phyloP scores from a whole-genome alignment of 805 yeast genomes.

The Cyberlindnera xishuangbannaensis region DNA sequence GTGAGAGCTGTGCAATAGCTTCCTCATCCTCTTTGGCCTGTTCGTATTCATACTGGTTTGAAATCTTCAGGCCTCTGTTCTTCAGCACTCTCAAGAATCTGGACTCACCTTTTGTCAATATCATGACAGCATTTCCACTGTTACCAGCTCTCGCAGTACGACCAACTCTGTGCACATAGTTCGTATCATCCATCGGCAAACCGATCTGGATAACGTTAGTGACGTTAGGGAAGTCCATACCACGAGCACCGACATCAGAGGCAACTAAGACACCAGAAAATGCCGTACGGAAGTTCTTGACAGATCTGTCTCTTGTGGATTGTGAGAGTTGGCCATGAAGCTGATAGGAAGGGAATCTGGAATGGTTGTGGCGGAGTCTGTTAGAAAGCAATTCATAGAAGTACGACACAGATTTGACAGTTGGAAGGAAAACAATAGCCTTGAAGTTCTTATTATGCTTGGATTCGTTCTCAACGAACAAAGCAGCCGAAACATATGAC shows the following conservation, averaged over 20 bases:
- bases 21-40: conserved; percentile 31
- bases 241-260: conserved; percentile 94
- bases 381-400: conserved; percentile 28
- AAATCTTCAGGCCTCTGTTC: conserved; percentile 50
- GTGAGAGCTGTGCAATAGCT: conserved; percentile 24
- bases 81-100: conserved; percentile 47
- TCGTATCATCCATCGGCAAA: conserved; percentile 66
- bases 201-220: conserved; percentile 81
- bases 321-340: conserved; percentile 78
- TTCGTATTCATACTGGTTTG: conserved; percentile 36
- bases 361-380: conserved; percentile 18
- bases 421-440: conserved; percentile 79
- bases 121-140: conserved; percentile 63
- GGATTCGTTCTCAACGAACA: conserved; percentile 39
- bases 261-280: conserved; percentile 60
- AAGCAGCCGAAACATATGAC: conserved; percentile 51
- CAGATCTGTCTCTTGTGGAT: conserved; percentile 54
- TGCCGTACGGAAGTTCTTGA: conserved; percentile 45
- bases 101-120: conserved; percentile 49
- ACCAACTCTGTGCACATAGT: conserved; percentile 89
- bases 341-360: conserved; percentile 28
- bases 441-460: conserved; percentile 47
- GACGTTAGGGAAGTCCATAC: conserved; percentile 90
- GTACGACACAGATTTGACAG: conserved; percentile 57
- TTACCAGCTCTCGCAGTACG: conserved; percentile 94